Conservation (phyloP, 2,329 filamentous ascomycete species). For the Penicillium italicum region DNA sequence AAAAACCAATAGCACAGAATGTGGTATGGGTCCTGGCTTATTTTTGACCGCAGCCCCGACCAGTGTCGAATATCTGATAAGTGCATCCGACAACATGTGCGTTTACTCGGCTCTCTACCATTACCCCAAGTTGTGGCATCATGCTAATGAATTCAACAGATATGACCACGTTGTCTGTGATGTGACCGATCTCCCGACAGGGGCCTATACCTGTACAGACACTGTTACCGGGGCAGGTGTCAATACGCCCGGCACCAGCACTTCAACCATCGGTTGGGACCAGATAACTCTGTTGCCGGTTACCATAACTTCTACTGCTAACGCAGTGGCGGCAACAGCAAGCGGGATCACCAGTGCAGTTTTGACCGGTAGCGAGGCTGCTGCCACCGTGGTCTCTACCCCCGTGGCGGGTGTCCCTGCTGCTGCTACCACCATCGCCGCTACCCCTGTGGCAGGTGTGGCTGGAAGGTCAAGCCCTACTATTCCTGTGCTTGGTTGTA, state of each 20-base stretch:
- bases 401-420: background rate
- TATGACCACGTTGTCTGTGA: conserved; percentile 16
- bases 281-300: conserved; percentile 18
- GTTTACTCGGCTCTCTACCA: background rate
- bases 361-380: background rate
- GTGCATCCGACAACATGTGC: conserved; percentile 10
- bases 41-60: conserved; percentile 19
- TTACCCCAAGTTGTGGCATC: rapidly evolving
- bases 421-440: background rate
- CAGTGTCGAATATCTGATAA: conserved; percentile 11
- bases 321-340: conserved; percentile 2
- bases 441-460: background rate
- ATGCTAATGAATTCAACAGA: conserved; percentile 2
- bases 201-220: conserved; percentile 20
- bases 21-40: conserved; percentile 29
- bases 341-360: background rate
- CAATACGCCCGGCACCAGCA: conserved; percentile 15
- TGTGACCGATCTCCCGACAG: conserved; percentile 16
- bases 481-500: background rate
- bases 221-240: conserved; percentile 12
- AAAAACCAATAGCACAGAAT: conserved; percentile 21
- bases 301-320: conserved; percentile 19
- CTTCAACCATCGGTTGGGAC: conserved; percentile 3
- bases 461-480: background rate
- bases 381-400: background rate